phyloP scores from a whole-genome alignment of 2,329 filamentous ascomycete genomes.

The Periconia digitata region DNA sequence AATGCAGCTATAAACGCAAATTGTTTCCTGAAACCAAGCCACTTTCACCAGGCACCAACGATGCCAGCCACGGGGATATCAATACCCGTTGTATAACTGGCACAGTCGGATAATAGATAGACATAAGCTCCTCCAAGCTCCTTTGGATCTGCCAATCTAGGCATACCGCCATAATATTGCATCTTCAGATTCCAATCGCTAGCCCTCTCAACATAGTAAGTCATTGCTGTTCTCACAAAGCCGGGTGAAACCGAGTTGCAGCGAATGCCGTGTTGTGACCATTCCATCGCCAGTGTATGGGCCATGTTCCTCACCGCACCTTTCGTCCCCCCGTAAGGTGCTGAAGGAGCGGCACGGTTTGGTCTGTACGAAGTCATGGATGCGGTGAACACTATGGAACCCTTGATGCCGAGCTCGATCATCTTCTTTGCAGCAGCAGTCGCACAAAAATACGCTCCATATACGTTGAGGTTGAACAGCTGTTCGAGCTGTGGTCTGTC shows the following conservation, averaged over 20 bases:
- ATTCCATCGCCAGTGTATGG: conserved; percentile 72
- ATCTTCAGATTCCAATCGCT: conserved; percentile 56
- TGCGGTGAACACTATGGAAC: conserved; percentile 53
- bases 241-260: conserved; percentile 84
- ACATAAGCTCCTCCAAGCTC: conserved; percentile 55
- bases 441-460: conserved; percentile 50
- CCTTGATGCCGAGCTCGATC: conserved; percentile 50
- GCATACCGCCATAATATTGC: conserved; percentile 58
- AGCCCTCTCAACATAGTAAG: conserved; percentile 52
- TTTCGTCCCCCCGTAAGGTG: conserved; percentile 49
- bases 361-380: conserved; percentile 55
- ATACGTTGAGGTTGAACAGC: conserved; percentile 53
- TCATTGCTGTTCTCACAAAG: conserved; percentile 76
- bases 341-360: conserved; percentile 55
- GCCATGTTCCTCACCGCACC: conserved; percentile 48
- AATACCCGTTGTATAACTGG: conserved; percentile 53
- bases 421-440: conserved; percentile 50
- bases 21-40: background rate
- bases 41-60: conserved; percentile 46
- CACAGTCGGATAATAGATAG: conserved; percentile 50
- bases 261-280: conserved; percentile 78
- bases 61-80: conserved; percentile 54
- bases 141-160: conserved; percentile 53
- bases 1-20: background rate
- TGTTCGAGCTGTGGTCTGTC: conserved; percentile 52